Percentiles rank a stretch among this genome's conserved stretches.
Conservation (phyloP, 129 eudicot species). For the Cynara cardunculus region DNA sequence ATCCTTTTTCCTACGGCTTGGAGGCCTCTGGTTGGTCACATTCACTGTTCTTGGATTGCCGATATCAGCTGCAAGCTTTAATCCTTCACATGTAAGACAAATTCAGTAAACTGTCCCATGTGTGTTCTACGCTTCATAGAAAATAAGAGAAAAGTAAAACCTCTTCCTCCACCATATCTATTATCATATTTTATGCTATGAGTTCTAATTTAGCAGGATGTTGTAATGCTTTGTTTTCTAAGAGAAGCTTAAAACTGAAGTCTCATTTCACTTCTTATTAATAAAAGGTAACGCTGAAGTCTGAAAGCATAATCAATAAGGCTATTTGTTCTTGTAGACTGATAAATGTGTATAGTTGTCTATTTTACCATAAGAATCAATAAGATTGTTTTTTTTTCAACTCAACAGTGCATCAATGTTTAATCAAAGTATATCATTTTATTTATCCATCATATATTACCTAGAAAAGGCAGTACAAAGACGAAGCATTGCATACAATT, state of each 20-base stretch:
- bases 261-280: not conserved
- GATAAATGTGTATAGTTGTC: not conserved
- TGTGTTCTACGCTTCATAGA: not conserved
- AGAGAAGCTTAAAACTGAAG: not conserved
- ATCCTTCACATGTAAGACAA: slow-evolving; percentile 68
- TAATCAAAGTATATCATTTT: not conserved
- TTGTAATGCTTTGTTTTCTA: not conserved
- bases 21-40: slow-evolving; percentile 89
- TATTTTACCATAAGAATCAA: not conserved
- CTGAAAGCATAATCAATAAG: not conserved
- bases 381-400: too few species aligned
- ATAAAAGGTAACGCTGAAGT: not conserved
- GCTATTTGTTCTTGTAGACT: too few species aligned
- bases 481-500: not conserved
- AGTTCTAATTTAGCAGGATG: too few species aligned
- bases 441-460: too few species aligned
- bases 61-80: slow-evolving; percentile 96
- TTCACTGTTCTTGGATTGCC: slow-evolving; percentile 85
- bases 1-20: slow-evolving; percentile 76
- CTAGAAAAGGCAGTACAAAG: not conserved
- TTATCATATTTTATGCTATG: not conserved
- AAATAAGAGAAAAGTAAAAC: not conserved
- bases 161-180: too few species aligned
- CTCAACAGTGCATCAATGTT: not conserved
- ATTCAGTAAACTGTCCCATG: not conserved